Percentiles rank a stretch among this genome's conserved stretches.
Evolutionary conservation across 768 basidiomycete species (phyloP).

Genomic region (Naganishia friedmannii): DNA sequence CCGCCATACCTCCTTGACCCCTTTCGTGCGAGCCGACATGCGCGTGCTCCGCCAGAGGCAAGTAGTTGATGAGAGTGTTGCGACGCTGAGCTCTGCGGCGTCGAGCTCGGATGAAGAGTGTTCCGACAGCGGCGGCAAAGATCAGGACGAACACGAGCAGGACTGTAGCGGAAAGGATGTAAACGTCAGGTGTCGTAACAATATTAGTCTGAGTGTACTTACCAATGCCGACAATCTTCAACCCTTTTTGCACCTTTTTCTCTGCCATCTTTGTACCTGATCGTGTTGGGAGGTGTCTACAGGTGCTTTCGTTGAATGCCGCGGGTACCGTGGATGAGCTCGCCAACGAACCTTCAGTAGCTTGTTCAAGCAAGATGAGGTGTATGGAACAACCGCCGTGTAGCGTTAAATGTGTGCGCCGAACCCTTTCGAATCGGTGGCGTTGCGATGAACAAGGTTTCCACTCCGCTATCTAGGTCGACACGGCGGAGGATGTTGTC

Average conservation of each 20-base stretch:
- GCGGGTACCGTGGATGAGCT: too few species aligned
- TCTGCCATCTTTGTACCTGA: background rate
- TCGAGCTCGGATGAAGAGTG: background rate
- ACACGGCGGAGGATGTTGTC: too few species aligned
- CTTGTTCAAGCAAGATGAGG: too few species aligned
- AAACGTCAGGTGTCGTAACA: background rate
- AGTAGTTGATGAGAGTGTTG: background rate
- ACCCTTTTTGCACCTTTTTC: background rate
- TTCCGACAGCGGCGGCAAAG: constrained; percentile 8
- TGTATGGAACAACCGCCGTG: too few species aligned
- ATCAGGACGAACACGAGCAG: constrained; percentile 15
- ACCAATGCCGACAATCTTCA: constrained; percentile 11
- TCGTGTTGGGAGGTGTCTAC: background rate
- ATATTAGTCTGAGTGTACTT: background rate
- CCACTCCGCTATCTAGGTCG: too few species aligned
- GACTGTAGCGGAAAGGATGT: background rate
- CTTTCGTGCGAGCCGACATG: too few species aligned
- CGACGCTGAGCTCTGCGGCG: background rate
- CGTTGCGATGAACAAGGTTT: too few species aligned
- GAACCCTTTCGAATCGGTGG: too few species aligned
- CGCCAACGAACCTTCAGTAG: too few species aligned
- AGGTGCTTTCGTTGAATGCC: too few species aligned
- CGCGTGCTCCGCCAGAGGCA: background rate
- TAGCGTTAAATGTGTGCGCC: too few species aligned
- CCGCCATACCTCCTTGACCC: background rate